Evolutionary conservation across 2,329 filamentous ascomycete species (phyloP).

Genomic region (Nigrospora osmanthi): DNA sequence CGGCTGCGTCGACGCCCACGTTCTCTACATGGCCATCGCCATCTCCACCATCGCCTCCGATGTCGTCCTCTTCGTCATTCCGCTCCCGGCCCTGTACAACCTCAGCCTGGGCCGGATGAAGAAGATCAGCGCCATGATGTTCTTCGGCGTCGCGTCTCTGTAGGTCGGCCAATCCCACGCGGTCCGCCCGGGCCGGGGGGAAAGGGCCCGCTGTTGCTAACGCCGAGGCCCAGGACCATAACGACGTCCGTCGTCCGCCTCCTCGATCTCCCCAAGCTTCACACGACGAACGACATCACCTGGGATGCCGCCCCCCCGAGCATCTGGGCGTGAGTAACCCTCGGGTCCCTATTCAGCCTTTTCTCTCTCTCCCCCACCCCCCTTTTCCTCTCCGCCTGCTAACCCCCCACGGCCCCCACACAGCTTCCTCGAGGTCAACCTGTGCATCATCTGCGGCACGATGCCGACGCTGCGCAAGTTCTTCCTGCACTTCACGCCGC

Average conservation of each 20-base stretch:
- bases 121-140: conserved; percentile 29
- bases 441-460: conserved; percentile 20
- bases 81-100: conserved; percentile 30
- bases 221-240: background rate
- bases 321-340: conserved; percentile 9
- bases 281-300: conserved; percentile 5
- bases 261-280: conserved; percentile 3
- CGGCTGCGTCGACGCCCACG: conserved; percentile 2
- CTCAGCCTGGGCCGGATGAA: conserved; percentile 34
- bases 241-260: conserved; percentile 6
- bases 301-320: conserved; percentile 8
- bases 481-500: conserved; percentile 22
- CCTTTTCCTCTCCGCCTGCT: no score
- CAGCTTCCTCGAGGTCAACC: conserved; percentile 21
- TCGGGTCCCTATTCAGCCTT: no score
- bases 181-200: no score
- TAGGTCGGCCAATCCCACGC: conserved; percentile 6
- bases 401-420: background rate
- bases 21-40: conserved; percentile 12
- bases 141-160: conserved; percentile 37
- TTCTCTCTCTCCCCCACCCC: no score
- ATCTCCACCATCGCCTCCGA: conserved; percentile 38
- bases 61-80: conserved; percentile 31
- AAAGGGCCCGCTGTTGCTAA: no score
- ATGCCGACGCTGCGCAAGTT: conserved; percentile 29